Percentiles rank a stretch among this genome's conserved stretches.
Conservation (phyloP, 2,329 filamentous ascomycete genomes). For the Cercospora sesami region DNA sequence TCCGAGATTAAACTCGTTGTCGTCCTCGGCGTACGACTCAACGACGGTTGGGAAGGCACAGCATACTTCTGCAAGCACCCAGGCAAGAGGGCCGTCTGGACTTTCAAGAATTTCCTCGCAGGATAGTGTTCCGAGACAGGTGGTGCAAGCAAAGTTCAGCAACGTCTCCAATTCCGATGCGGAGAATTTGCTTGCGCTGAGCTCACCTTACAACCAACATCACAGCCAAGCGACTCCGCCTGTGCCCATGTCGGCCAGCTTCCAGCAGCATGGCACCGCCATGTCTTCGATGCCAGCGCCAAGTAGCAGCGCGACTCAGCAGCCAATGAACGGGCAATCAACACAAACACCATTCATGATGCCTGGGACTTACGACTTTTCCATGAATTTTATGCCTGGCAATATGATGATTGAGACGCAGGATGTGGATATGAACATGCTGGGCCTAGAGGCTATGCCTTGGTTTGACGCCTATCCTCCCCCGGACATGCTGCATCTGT, state of each 20-base stretch:
- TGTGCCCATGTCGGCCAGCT: conserved; percentile 11
- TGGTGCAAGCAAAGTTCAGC: conserved; percentile 18
- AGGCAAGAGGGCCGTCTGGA: not conserved
- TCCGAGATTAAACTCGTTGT: conserved; percentile 22
- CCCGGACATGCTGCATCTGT: conserved; percentile 31
- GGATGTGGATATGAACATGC: conserved; percentile 70
- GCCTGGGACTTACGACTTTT: conserved; percentile 10
- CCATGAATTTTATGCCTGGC: conserved; percentile 37
- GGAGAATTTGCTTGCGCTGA: conserved; percentile 47
- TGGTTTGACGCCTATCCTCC: conserved; percentile 72
- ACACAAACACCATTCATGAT: not conserved
- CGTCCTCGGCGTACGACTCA: conserved; percentile 18
- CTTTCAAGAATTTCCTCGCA: not conserved
- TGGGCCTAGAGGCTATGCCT: conserved; percentile 69
- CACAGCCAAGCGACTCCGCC: conserved; percentile 19
- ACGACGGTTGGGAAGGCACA: conserved; percentile 13
- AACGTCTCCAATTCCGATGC: conserved; percentile 18
- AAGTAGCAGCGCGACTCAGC: conserved; percentile 14
- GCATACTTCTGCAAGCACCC: conserved; percentile 15
- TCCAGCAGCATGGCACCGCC: conserved; percentile 10
- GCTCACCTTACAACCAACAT: conserved; percentile 46
- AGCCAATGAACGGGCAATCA: conserved; percentile 27
- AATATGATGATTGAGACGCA: conserved; percentile 73
- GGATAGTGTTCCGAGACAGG: conserved; percentile 6
- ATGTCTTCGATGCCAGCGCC: conserved; percentile 14